Evolutionary conservation across 1,284 basidiomycete species (phyloP).

Genomic region (Ganoderma leucocontextum): DNA sequence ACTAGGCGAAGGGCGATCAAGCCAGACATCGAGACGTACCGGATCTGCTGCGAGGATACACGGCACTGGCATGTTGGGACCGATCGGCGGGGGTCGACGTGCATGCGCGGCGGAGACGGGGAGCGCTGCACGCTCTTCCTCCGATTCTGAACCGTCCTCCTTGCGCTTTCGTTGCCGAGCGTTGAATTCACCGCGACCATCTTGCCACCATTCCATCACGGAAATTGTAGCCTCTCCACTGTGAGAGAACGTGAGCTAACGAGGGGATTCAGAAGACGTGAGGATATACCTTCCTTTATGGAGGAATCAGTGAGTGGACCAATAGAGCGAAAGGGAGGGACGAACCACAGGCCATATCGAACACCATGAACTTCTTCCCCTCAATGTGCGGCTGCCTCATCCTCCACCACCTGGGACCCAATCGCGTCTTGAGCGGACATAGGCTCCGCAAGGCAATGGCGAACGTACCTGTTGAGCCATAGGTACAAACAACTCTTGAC

Average conservation of each 20-base stretch:
- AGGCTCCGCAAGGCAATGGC: neutral
- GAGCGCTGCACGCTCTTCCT: constrained; percentile 9
- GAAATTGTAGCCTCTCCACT: constrained; percentile 42
- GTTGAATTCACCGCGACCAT: constrained; percentile 29
- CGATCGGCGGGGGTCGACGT: constrained; percentile 28
- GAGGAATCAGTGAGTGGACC: constrained; percentile 1
- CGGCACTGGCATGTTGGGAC: constrained; percentile 33
- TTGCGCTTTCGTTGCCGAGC: constrained; percentile 15
- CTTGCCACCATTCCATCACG: constrained; percentile 42
- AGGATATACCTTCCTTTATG: constrained; percentile 34
- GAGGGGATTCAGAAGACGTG: neutral
- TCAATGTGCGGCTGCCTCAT: constrained; percentile 42
- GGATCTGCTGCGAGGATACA: constrained; percentile 48
- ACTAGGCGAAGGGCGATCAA: neutral
- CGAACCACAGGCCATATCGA: constrained; percentile 63
- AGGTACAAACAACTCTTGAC: constrained; percentile 63
- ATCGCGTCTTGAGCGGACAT: constrained; percentile 35
- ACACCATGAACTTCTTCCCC: constrained; percentile 42
- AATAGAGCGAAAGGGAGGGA: constrained; percentile 25
- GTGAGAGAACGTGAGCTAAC: neutral
- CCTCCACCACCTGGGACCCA: constrained; percentile 50
- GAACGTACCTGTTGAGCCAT: constrained; percentile 58
- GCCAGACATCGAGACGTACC: constrained; percentile 40
- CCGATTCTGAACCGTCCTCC: constrained; percentile 20
- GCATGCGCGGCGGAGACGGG: constrained; percentile 6